A percentile compares a stretch with the other conserved stretches of the same genome.
These are phyloP conservation scores for Diaporthe ampelina DNA, from an alignment of 2,329 filamentous ascomycete genomes.

Conservation along the genomic window DNA sequence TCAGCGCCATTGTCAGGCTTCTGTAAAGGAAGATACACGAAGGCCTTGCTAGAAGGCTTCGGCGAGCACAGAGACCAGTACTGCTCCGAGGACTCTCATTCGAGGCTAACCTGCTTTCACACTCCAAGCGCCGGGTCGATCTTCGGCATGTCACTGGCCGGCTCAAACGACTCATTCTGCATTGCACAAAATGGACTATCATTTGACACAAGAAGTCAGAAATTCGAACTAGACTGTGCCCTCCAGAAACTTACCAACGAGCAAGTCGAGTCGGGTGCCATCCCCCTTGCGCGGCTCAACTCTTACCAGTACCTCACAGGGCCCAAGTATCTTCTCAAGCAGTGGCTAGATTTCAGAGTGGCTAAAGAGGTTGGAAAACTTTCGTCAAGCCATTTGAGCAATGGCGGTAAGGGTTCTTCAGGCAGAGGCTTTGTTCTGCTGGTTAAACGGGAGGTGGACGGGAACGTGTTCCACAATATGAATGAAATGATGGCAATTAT, in stretches of 20 bases:
- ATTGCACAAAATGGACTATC: slow-evolving; percentile 3
- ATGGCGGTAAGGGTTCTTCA: background rate
- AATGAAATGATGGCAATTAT: slow-evolving; percentile 48
- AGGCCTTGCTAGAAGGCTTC: slow-evolving; percentile 51
- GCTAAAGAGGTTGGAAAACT: background rate
- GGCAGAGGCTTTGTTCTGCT: slow-evolving; percentile 44
- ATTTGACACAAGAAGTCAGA: background rate
- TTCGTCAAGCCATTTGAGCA: background rate
- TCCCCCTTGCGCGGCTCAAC: background rate
- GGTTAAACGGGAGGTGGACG: slow-evolving; percentile 47
- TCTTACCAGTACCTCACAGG: slow-evolving; percentile 36
- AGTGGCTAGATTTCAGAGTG: background rate
- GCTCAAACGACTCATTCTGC: slow-evolving; percentile 32
- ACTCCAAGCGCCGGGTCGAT: slow-evolving; percentile 4
- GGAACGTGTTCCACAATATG: slow-evolving; percentile 48
- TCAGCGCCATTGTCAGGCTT: slow-evolving; percentile 1
- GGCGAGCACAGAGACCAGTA: slow-evolving; percentile 37
- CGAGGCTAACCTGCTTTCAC: slow-evolving; percentile 33
- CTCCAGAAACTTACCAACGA: background rate
- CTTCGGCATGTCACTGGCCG: background rate
- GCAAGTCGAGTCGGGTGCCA: background rate
- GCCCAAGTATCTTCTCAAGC: slow-evolving; percentile 15
- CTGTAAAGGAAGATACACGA: background rate
- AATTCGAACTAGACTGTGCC: slow-evolving; percentile 24
- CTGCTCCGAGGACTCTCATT: slow-evolving; percentile 26